Base-by-base conservation (phyloP, 2,329 filamentous ascomycete genomes). In the Aspergillus sp. region DNA sequence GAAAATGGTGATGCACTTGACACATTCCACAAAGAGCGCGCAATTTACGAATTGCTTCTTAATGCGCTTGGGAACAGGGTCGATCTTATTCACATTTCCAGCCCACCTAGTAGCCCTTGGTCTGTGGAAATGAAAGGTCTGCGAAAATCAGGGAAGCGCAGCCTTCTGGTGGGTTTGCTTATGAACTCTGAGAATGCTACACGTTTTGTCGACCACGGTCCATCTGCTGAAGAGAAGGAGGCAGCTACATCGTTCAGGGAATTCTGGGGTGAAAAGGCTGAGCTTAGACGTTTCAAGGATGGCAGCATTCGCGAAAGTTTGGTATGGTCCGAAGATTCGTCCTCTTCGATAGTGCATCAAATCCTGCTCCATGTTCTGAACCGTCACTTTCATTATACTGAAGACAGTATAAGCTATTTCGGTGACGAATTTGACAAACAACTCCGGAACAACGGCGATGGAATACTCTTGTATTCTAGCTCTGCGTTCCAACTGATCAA, bases 221-320 rank as follows among this genome's bases (percentile, higher is more conserved):
- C 95, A 5, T 79, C 88, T 1, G 90, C 91, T 2, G 93, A 98
- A 70, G 85, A 95, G 60, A 92, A 93, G 73, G 87, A 89, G 62
- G 90, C 91, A 62, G 89, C 92, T 22, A 86, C 87, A 9, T 83
- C 82, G 33, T 99, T 97, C 73, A 89, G 91, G 37, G 85, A 88
- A 34, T 98, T 99, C 71, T 99, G 96, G 95, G 95, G 93, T 6
- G 89, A 93, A 9, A 96, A 95, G 72, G 86, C 95, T 1, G 95
- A 99, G 73, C 81, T 99, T 46, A 86, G 95, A 63, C 89, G 95
- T 19, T 99, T 99, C 80, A 96, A 93, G 67, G 92, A 98, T 68
- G 95, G 95, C 20, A 93, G 89, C 66, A 97, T 99, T 64, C 82
- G 92, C 8, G 96, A 99, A 74, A 96, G 90, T 68, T 80, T 98